phyloP scores from a whole-genome alignment of 768 basidiomycete species.

The Lactarius hatsudake region DNA sequence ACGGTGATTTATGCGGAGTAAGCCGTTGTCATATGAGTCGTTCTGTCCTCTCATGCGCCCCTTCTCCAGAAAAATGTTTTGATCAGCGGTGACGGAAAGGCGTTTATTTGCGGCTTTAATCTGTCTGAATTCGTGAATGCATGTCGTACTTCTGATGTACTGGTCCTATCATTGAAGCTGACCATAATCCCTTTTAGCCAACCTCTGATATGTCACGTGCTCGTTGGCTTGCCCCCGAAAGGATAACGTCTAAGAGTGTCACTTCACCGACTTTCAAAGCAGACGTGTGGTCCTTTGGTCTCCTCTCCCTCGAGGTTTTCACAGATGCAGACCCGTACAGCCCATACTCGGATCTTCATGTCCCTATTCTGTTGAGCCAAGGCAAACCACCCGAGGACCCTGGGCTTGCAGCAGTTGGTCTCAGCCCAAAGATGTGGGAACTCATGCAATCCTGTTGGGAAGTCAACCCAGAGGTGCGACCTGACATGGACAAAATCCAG shows the following conservation, averaged over 20 bases:
- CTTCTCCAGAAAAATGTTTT: slow-evolving; percentile 43
- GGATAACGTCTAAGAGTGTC: neutral
- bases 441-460: slow-evolving; percentile 21
- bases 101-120: slow-evolving; percentile 47
- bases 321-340: slow-evolving; percentile 18
- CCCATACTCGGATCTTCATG: neutral
- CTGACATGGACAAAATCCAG: slow-evolving; percentile 8
- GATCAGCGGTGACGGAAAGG: slow-evolving; percentile 39
- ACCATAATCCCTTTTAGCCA: slow-evolving; percentile 21
- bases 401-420: slow-evolving; percentile 1
- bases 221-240: slow-evolving; percentile 23
- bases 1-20: slow-evolving; percentile 30
- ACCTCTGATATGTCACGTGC: slow-evolving; percentile 30
- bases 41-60: neutral
- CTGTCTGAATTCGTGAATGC: slow-evolving; percentile 32
- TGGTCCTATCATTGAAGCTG: neutral
- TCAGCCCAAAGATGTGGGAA: slow-evolving; percentile 21
- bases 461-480: neutral
- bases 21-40: slow-evolving; percentile 1
- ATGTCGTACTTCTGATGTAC: neutral
- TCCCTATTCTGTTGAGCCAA: slow-evolving; percentile 3
- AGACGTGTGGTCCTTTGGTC: slow-evolving; percentile 23
- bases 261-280: slow-evolving; percentile 4
- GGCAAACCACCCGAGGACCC: slow-evolving; percentile 11
- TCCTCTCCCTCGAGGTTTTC: slow-evolving; percentile 18